Conservation (phyloP, 2,329 filamentous ascomycete genomes). For the Dactylellina cionopaga region DNA sequence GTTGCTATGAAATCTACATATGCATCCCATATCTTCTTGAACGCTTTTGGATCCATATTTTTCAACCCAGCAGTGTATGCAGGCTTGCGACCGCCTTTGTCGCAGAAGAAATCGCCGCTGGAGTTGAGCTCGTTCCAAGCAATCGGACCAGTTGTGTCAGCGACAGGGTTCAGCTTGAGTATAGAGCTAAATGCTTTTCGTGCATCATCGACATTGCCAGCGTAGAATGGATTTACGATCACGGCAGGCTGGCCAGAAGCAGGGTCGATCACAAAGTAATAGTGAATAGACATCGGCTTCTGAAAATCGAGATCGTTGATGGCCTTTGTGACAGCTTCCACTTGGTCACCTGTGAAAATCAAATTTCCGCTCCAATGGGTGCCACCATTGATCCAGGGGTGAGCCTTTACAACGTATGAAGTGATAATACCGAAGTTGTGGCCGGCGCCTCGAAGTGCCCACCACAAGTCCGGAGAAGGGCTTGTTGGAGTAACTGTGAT, state of each 20-base stretch:
- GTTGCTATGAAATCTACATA: slow-evolving; percentile 43
- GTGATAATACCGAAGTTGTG: slow-evolving; percentile 64
- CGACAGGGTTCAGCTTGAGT: slow-evolving; percentile 54
- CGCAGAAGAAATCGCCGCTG: slow-evolving; percentile 54
- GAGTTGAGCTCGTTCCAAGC: slow-evolving; percentile 56
- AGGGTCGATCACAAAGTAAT: slow-evolving; percentile 56
- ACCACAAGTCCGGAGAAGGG: slow-evolving; percentile 60
- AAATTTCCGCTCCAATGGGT: slow-evolving; percentile 57
- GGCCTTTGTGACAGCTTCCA: slow-evolving; percentile 55
- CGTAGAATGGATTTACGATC: slow-evolving; percentile 54
- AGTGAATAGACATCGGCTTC: slow-evolving; percentile 56
- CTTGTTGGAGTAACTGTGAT: slow-evolving; percentile 57
- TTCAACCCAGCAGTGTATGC: slow-evolving; percentile 56
- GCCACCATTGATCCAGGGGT: slow-evolving; percentile 55
- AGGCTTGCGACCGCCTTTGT: slow-evolving; percentile 57
- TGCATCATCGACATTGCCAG: slow-evolving; percentile 51
- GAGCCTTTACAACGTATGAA: slow-evolving; percentile 60
- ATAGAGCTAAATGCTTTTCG: slow-evolving; percentile 55
- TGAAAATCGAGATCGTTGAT: slow-evolving; percentile 54
- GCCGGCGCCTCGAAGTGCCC: slow-evolving; percentile 62
- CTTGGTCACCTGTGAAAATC: slow-evolving; percentile 57
- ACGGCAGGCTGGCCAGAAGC: slow-evolving; percentile 53
- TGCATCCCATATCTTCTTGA: slow-evolving; percentile 43
- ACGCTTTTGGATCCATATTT: slow-evolving; percentile 33
- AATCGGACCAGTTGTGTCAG: slow-evolving; percentile 53